Base-by-base conservation (phyloP, 1,139 yeast genomes). In the Wickerhamiella infanticola region DNA sequence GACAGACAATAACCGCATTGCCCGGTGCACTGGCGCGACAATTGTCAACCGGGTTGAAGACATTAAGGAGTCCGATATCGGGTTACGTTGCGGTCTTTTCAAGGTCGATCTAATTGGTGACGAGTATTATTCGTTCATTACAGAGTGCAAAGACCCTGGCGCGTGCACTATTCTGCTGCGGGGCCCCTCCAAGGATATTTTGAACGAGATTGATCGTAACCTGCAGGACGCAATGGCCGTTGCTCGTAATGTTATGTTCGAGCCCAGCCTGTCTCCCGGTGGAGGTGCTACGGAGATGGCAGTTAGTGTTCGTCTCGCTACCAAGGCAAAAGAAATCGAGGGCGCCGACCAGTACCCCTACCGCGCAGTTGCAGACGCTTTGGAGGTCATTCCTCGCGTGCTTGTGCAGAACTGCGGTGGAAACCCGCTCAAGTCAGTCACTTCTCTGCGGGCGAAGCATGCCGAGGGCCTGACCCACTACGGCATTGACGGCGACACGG, bases 251-350 rank as follows among this genome's bases (percentile, higher is more conserved):
- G 96, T 93, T 42, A 76, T 84, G 73, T 80, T 90, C 57, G 94
- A 90, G 63, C 98, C 99, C 44, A 78, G 93, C 38, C 73, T 90
- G 60, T 74, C 95, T 2, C 99, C 99, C 44, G 99, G 99, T 56
- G 99, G 98, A 49, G 98, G 99, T 59, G 98, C 99, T 44, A 90
- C 97, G 24, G 99, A 90, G 67, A 90, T 93, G 97, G 98, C 98
- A 1, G 88, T 93, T 44, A 74, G 93, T 53, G 97, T 90, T 31
- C 77, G 74, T 54, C 73, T 90, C 51, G 75, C 95, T 9, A 96
- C 90, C 63, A 81, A 77, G 68, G 96, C 97, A 43, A 88, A 88
- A 67, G 73, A 78, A 45, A 78, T 93, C 55, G 96, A 86, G 64
- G 98, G 98, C 48, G 81, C 90, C 48, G 88, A 85, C 48, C 98